Base-by-base conservation (phyloP, 208 protist genomes). In the Sergeia podlipaevii region DNA sequence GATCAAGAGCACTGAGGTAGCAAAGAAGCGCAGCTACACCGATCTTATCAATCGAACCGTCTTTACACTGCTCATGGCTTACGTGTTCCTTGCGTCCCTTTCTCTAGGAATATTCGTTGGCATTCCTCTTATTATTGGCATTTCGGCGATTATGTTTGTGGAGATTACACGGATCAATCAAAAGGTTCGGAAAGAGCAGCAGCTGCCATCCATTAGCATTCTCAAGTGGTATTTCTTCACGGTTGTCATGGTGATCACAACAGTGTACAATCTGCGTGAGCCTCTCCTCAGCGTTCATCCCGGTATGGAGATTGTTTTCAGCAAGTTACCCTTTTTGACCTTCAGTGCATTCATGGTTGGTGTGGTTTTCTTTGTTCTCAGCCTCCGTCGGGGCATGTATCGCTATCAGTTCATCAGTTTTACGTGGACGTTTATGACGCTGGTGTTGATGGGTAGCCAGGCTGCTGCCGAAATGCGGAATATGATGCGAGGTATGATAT, bases 351-450 rank as follows among this genome's bases (percentile, higher is more conserved):
- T 74, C 28, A 76, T 95, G 59, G 48, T 87, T 28, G 91, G 89
- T 33, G 63, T 97, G 32, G 82, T 97, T 10, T 67, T 72, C 23
- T 97, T 97, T 62, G 89, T 97, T 24, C 55, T 95, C 33, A 86
- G 65, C 48, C 65, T 97, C 13, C 74, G 80, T 37, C 79, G 85
- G 48, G 87, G 83, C 6, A 86, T 91, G 77, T 97, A 94, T 30
- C 83, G 87, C 37, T 95, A 95, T 42, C 91, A 97, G 67, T 94
- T 97, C 44, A 85, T 86, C 28, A 85, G 90, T 37, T 90, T 97
- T 59, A 91, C 84, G 13, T 94, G 86, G 86, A 94, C 74, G 21
- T 65, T 74, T 20, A 94, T 97, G 86, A 80, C 81, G 37, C 62
- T 97, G 29, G 58, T 93, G 36, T 60, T 95, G 47, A 72, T 85